Evolutionary conservation across 345 rosid species (phyloP), one percentile per base, ranked within the genome.

Genomic region (Syzygium grande): DNA sequence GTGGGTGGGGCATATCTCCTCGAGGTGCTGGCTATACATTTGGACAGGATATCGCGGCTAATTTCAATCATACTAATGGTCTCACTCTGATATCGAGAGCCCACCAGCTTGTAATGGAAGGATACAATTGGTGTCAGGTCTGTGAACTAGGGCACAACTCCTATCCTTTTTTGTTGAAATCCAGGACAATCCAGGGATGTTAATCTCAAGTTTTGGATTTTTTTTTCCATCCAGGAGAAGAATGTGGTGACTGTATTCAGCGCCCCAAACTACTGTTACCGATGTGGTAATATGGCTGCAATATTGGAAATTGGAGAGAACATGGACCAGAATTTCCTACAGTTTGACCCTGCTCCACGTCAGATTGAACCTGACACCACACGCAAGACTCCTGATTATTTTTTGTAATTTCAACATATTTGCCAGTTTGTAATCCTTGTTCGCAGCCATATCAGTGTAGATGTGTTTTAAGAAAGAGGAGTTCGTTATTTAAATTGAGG

Each of bases 1-100:
- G 99, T 87, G 98, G 99, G 51, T 97, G 99, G 99, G 98, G 99
- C 30, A 97, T 97, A 88, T 96, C 99, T 79, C 99, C 99, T n/a
- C 98, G 98, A 84, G 98, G 99, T 79, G 99, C 99, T 84, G 98
- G 99, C 78, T 97, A 97, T 89, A 97, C 99, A 2, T 97, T 97
- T 84, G 98, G 98, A 78, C 98, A 96, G 91, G 99, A 98, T 90
- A 97, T 97, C 52, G 99, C 99, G 49, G 87, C 92, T 63, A 94
- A 93, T 54, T 97, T 96, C 93, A 96, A 97, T 90, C 97, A 95
- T 87, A 94, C 96, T 34, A 97, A 97, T 90, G 99, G 99, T 65
- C 98, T 95, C 73, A 85, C 92, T 84, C 92, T 97, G 88, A 96
- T 97, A 85, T 97, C 99, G 58, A 94, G 99, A 89, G 99, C 99